phyloP scores from a whole-genome alignment of 1,284 basidiomycete species.

The Tylopilus sp. region DNA sequence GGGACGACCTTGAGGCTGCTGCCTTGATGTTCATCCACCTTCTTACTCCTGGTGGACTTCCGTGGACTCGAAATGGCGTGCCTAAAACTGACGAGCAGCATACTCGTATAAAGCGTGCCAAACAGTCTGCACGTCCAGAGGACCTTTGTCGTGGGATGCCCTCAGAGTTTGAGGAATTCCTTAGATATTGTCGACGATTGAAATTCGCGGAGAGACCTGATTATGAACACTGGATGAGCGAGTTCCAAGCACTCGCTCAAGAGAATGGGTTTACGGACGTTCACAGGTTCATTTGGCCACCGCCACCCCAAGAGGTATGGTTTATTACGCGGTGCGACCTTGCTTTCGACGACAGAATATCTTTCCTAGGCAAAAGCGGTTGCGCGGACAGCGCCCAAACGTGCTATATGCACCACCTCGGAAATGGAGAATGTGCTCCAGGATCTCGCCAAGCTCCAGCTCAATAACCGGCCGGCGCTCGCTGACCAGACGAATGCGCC shows the following conservation, averaged over 20 bases:
- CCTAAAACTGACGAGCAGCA: slow-evolving; percentile 63
- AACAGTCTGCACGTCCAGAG: slow-evolving; percentile 53
- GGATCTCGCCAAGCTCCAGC: slow-evolving; percentile 52
- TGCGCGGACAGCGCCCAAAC: slow-evolving; percentile 32
- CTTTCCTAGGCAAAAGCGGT: slow-evolving; percentile 21
- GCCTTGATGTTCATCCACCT: slow-evolving; percentile 75
- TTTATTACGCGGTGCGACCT: background rate
- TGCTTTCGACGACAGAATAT: slow-evolving; percentile 1
- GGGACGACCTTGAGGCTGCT: slow-evolving; percentile 70
- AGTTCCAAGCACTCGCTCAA: slow-evolving; percentile 55
- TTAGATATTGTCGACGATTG: slow-evolving; percentile 62
- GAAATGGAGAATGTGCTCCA: slow-evolving; percentile 52
- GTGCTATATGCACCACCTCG: slow-evolving; percentile 28
- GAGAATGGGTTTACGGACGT: slow-evolving; percentile 53
- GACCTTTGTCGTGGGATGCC: slow-evolving; percentile 67
- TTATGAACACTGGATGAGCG: slow-evolving; percentile 56
- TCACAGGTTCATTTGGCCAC: slow-evolving; percentile 67
- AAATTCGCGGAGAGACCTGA: slow-evolving; percentile 63
- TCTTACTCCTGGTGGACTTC: slow-evolving; percentile 65
- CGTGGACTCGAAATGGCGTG: slow-evolving; percentile 71
- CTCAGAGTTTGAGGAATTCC: slow-evolving; percentile 66
- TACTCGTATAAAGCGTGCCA: slow-evolving; percentile 55
- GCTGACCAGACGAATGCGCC: slow-evolving; percentile 46
- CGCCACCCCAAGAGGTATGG: slow-evolving; percentile 38
- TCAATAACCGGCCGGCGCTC: slow-evolving; percentile 46